These are phyloP conservation scores for Podospora sp. DNA, from an alignment of 495 filamentous ascomycete genomes.

Conservation along the genomic window DNA sequence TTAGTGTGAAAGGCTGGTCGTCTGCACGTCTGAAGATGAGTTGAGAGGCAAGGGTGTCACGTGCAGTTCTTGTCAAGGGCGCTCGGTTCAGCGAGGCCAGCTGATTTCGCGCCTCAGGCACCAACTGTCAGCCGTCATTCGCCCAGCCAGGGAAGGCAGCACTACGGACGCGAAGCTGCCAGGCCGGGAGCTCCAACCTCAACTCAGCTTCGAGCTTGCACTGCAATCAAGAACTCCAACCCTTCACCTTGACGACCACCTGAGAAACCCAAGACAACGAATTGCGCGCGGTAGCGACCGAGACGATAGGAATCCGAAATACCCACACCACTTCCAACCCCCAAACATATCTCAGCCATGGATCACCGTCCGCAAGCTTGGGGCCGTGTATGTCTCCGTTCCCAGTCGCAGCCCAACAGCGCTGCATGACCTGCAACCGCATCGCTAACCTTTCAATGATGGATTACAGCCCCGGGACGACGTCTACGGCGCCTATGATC, in stretches of 20 bases:
- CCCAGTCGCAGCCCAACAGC: conserved; percentile 11
- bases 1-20: neutral
- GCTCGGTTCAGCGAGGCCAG: neutral
- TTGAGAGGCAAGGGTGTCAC: conserved; percentile 37
- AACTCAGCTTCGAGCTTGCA: conserved; percentile 27
- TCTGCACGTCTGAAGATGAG: neutral
- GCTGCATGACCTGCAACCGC: neutral
- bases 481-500: conserved; percentile 90
- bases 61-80: conserved; percentile 21
- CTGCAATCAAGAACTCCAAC: conserved; percentile 19
- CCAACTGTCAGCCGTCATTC: neutral
- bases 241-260: conserved; percentile 1
- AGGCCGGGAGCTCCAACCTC: conserved; percentile 33
- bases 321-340: neutral
- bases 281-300: neutral
- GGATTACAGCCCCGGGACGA: conserved; percentile 81
- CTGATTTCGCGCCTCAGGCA: conserved; percentile 26
- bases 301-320: neutral
- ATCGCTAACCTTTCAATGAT: conserved; percentile 7
- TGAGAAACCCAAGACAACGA: neutral
- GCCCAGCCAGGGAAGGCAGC: conserved; percentile 36
- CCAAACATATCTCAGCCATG: conserved; percentile 54
- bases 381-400: conserved; percentile 75
- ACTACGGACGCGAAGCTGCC: conserved; percentile 44
- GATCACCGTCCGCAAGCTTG: conserved; percentile 95